Evolutionary conservation across 345 rosid species (phyloP).

Genomic region (Corchorus capsularis): DNA sequence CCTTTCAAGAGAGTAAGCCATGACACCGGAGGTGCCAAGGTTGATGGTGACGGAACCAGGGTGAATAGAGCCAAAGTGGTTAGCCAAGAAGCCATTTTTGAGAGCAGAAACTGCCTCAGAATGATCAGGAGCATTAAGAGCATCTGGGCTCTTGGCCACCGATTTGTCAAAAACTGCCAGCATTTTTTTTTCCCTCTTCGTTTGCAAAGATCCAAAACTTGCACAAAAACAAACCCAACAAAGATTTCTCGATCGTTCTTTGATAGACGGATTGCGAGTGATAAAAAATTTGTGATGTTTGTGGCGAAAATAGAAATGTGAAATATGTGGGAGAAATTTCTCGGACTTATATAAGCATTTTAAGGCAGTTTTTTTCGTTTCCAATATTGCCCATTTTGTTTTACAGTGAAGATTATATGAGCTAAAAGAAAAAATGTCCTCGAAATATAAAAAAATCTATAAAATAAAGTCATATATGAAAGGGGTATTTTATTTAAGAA

Average conservation of each 20-base stretch:
- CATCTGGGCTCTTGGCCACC: slow-evolving; percentile 84
- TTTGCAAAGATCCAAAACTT: slow-evolving; percentile 11
- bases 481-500: too few species aligned
- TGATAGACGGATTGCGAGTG: neutral
- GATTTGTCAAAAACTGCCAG: slow-evolving; percentile 85
- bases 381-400: neutral
- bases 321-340: neutral
- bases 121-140: slow-evolving; percentile 54
- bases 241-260: neutral
- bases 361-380: neutral
- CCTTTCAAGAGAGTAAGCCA: slow-evolving; percentile 69
- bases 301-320: neutral
- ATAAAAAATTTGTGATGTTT: neutral
- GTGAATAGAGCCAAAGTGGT: slow-evolving; percentile 54
- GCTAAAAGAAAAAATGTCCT: neutral
- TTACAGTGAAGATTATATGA: neutral
- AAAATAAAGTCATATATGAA: too few species aligned
- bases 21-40: slow-evolving; percentile 72
- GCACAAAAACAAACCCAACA: neutral
- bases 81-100: slow-evolving; percentile 65
- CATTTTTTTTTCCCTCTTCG: slow-evolving; percentile 45
- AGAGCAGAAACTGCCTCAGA: slow-evolving; percentile 53
- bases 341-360: neutral
- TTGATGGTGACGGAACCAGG: slow-evolving; percentile 67
- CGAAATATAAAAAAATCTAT: too few species aligned